Conservation (phyloP, 1,284 basidiomycete species). For the Apiotrichum veenhuisii region DNA sequence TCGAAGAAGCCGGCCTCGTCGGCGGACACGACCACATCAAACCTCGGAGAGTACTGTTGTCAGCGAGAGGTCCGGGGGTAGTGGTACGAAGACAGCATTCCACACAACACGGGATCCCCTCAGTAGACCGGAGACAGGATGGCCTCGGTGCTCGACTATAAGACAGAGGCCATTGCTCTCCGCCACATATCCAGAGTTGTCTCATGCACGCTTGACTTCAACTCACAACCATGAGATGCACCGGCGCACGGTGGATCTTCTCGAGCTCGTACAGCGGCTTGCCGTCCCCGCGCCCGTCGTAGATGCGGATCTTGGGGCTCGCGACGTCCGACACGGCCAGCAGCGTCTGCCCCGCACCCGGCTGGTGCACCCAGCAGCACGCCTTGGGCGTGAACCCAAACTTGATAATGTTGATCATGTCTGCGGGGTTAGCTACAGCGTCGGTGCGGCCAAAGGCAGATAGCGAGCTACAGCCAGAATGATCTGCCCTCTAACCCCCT, state of each 20-base stretch:
- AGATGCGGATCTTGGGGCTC: constrained; percentile 74
- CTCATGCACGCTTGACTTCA: not conserved
- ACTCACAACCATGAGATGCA: constrained; percentile 84
- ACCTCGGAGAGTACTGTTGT: constrained; percentile 77
- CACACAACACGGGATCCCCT: too few relatives aligned
- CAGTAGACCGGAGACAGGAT: too few relatives aligned
- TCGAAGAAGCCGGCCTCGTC: constrained; percentile 94
- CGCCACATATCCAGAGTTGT: not conserved
- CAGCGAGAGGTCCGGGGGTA: not conserved
- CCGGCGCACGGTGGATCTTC: constrained; percentile 76
- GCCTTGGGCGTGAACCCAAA: constrained; percentile 76
- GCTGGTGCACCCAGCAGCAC: constrained; percentile 88
- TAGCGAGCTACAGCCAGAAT: not conserved
- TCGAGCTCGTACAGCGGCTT: constrained; percentile 69
- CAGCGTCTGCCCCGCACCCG: constrained; percentile 80
- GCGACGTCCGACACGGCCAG: constrained; percentile 84
- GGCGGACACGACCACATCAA: constrained; percentile 87
- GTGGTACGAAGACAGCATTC: too few relatives aligned
- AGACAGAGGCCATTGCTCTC: too few relatives aligned
- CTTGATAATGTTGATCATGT: constrained; percentile 98
- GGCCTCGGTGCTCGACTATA: too few relatives aligned
- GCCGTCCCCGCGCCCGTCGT: constrained; percentile 84
- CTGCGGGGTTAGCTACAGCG: constrained; percentile 51
- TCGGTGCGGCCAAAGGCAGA: not conserved
- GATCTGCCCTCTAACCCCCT: not conserved